Evolutionary conservation across 1,284 basidiomycete species (phyloP).

Genomic region (Ceratobasidium theobromae): DNA sequence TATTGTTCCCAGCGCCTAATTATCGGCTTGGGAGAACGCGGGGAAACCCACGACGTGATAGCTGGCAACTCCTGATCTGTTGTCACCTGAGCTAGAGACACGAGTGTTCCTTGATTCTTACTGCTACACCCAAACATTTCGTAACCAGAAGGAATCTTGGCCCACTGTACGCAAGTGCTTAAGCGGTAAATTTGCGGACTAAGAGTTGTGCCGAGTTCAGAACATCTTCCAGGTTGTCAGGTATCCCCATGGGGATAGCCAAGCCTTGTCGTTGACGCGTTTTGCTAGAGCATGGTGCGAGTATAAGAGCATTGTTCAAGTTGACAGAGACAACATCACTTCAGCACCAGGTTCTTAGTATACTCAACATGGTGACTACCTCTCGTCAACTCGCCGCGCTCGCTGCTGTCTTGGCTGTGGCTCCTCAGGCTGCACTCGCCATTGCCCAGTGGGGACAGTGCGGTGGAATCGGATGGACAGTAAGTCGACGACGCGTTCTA

Average conservation of each 20-base stretch:
- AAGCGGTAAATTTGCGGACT: slow-evolving; percentile 19
- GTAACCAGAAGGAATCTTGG: background rate
- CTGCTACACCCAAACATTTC: background rate
- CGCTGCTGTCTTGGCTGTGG: background rate
- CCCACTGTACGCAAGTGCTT: background rate
- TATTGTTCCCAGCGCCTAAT: background rate
- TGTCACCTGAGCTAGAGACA: slow-evolving; percentile 3
- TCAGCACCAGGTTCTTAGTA: background rate
- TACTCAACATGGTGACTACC: background rate
- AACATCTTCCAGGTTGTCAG: background rate
- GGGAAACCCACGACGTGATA: background rate
- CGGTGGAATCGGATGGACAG: slow-evolving; percentile 19
- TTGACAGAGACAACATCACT: background rate
- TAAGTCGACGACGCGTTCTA: background rate
- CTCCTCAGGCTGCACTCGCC: background rate
- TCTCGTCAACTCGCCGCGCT: slow-evolving; percentile 8
- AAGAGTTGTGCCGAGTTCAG: background rate
- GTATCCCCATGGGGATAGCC: slow-evolving; percentile 26
- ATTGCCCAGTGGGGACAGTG: slow-evolving; percentile 8
- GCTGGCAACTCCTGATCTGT: background rate
- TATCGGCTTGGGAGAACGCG: background rate
- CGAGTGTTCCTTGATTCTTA: background rate
- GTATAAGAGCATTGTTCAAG: slow-evolving; percentile 6
- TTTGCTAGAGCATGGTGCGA: background rate
- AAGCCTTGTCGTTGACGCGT: background rate